These are phyloP conservation scores for Pythium aristosporum DNA, from an alignment of 352 stramenopile species.

Conservation along the genomic window DNA sequence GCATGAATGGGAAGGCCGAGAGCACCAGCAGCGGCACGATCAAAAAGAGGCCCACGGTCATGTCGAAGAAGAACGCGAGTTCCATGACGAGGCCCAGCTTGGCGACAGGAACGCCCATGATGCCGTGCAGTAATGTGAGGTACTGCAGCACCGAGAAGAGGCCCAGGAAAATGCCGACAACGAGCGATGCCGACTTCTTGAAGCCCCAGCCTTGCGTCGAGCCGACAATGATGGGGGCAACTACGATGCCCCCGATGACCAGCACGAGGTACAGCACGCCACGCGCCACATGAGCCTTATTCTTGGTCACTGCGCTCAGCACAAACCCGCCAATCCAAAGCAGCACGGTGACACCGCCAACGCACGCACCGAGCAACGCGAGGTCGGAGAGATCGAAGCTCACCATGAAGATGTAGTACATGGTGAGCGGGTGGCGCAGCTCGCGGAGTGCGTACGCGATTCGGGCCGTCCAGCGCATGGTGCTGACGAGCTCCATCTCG, in stretches of 20 bases:
- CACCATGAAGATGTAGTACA: slow-evolving; percentile 83
- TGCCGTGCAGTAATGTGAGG: slow-evolving; percentile 65
- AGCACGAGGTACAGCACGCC: slow-evolving; percentile 71
- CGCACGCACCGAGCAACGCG: slow-evolving; percentile 49
- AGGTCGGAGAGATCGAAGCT: slow-evolving; percentile 73
- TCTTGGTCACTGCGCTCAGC: slow-evolving; percentile 45
- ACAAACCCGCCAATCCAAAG: slow-evolving; percentile 68
- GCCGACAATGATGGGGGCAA: slow-evolving; percentile 59
- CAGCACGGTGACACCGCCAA: slow-evolving; percentile 57
- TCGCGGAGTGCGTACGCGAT: slow-evolving; percentile 75
- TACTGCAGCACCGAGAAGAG: slow-evolving; percentile 80
- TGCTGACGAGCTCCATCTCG: slow-evolving; percentile 63
- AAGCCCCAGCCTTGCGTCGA: slow-evolving; percentile 60
- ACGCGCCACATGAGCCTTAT: slow-evolving; percentile 59
- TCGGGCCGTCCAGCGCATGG: slow-evolving; percentile 61
- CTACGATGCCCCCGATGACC: slow-evolving; percentile 54
- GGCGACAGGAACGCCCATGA: slow-evolving; percentile 59
- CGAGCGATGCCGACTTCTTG: slow-evolving; percentile 70
- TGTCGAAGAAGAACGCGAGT: slow-evolving; percentile 87
- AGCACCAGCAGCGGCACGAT: slow-evolving; percentile 70
- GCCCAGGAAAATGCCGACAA: slow-evolving; percentile 67
- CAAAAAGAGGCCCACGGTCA: slow-evolving; percentile 77
- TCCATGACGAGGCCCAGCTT: slow-evolving; percentile 71
- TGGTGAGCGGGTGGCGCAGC: slow-evolving; percentile 71
- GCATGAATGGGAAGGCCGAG: slow-evolving; percentile 87